Percentiles rank a stretch among this genome's conserved stretches.
phyloP scores from a whole-genome alignment of 1,284 basidiomycete genomes.

The Fomitopsis schrenkii region DNA sequence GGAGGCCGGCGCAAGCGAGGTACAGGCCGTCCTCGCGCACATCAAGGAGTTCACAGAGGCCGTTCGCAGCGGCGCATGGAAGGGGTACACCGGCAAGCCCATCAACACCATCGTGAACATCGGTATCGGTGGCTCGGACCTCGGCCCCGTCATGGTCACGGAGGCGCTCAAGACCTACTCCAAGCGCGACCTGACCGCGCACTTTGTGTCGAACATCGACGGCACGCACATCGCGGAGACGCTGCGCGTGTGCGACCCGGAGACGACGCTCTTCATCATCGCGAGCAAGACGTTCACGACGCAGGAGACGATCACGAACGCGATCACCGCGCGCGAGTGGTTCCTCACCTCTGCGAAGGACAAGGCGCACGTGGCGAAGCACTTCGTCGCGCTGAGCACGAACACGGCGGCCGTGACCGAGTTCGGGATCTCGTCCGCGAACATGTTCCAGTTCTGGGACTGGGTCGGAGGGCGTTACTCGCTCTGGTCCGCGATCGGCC shows the following conservation, averaged over 20 bases:
- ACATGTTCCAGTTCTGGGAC: conserved; percentile 99
- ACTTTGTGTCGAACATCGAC: conserved; percentile 98
- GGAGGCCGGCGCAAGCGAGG: conserved; percentile 83
- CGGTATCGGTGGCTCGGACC: conserved; percentile 96
- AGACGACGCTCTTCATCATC: conserved; percentile 96
- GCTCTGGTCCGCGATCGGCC: conserved; percentile 96
- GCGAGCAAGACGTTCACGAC: conserved; percentile 99
- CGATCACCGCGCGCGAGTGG: conserved; percentile 91
- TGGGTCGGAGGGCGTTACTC: conserved; percentile 99
- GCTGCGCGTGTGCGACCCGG: conserved; percentile 79
- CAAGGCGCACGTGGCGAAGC: conserved; percentile 93
- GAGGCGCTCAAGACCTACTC: conserved; percentile 95
- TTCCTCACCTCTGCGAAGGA: conserved; percentile 86
- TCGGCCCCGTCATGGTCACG: conserved; percentile 98
- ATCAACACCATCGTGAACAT: conserved; percentile 98
- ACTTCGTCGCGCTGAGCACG: conserved; percentile 97
- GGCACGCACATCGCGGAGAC: conserved; percentile 96
- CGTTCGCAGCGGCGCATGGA: conserved; percentile 87
- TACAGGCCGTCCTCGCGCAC: conserved; percentile 82
- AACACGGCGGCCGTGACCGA: conserved; percentile 92
- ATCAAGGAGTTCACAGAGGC: conserved; percentile 89
- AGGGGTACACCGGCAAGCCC: conserved; percentile 94
- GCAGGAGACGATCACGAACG: conserved; percentile 99
- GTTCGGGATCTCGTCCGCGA: conserved; percentile 91
- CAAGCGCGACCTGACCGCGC: conserved; percentile 82